phyloP scores from a whole-genome alignment of 495 filamentous ascomycete genomes.

The Aspergillus cristatus region DNA sequence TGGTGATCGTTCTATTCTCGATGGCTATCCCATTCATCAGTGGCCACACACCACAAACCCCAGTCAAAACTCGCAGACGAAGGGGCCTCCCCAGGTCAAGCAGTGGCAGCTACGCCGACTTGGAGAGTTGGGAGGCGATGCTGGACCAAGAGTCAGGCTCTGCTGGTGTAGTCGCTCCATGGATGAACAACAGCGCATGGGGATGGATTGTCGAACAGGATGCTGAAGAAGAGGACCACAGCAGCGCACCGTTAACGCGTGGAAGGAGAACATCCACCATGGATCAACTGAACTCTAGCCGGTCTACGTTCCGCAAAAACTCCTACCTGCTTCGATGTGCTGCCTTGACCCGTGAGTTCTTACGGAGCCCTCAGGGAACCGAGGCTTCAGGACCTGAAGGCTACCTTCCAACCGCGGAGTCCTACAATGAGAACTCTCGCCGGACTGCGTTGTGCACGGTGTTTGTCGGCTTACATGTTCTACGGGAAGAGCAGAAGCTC shows the following conservation, averaged over 20 bases:
- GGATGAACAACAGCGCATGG: conserved; percentile 63
- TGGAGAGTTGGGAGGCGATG: conserved; percentile 57
- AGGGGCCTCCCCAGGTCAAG: conserved; percentile 49
- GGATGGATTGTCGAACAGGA: conserved; percentile 60
- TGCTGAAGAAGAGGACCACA: conserved; percentile 29
- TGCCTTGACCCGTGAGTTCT: conserved; percentile 44
- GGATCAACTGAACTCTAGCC: conserved; percentile 15
- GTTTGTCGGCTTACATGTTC: conserved; percentile 70
- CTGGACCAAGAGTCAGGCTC: conserved; percentile 47
- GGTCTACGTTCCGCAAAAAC: conserved; percentile 37
- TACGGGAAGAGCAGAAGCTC: conserved; percentile 84
- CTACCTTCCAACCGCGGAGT: conserved; percentile 52
- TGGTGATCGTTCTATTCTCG: conserved; percentile 61
- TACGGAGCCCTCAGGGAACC: conserved; percentile 44
- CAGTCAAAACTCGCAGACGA: conserved; percentile 37
- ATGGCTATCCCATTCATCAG: conserved; percentile 46
- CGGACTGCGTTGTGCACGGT: conserved; percentile 55
- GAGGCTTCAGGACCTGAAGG: conserved; percentile 43
- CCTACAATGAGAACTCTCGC: conserved; percentile 43
- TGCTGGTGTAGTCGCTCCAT: conserved; percentile 46
- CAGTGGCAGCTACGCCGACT: conserved; percentile 45
- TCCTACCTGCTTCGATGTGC: conserved; percentile 36
- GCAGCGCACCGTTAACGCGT: conserved; percentile 1
- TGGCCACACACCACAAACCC: conserved; percentile 20
- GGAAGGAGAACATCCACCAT: conserved; percentile 14